Evolutionary conservation across 352 stramenopile genomes (phyloP).

Genomic region (Pythium vanterpoolii): DNA sequence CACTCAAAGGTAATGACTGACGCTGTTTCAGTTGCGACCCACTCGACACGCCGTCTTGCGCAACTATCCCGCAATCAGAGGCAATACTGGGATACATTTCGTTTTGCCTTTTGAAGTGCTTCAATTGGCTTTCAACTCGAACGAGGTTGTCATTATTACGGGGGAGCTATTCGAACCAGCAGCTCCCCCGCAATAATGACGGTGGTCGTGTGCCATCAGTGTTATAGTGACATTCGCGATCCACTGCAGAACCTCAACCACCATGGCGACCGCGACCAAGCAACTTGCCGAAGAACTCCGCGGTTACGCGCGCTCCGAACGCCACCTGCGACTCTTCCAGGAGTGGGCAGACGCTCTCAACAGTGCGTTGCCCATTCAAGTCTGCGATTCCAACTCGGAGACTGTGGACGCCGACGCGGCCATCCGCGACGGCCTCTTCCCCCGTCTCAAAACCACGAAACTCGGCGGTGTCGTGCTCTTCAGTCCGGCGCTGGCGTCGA

Average conservation of each 20-base stretch:
- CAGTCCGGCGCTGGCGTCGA: slow-evolving; percentile 63
- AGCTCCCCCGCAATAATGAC: too few relatives aligned
- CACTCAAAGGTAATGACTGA: too few relatives aligned
- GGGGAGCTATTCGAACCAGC: too few relatives aligned
- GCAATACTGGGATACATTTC: too few relatives aligned
- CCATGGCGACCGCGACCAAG: slow-evolving; percentile 27
- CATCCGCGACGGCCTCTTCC: slow-evolving; percentile 39
- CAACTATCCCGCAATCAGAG: too few relatives aligned
- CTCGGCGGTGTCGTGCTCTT: slow-evolving; percentile 77
- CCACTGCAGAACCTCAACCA: background rate
- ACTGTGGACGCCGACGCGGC: slow-evolving; percentile 23
- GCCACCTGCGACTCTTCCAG: slow-evolving; percentile 64
- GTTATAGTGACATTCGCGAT: background rate
- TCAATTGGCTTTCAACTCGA: too few relatives aligned
- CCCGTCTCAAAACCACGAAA: slow-evolving; percentile 50
- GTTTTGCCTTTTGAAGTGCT: too few relatives aligned
- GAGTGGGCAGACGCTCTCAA: slow-evolving; percentile 44
- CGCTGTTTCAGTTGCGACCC: too few relatives aligned
- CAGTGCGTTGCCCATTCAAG: slow-evolving; percentile 20
- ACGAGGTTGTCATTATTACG: too few relatives aligned
- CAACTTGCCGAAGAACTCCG: slow-evolving; percentile 67
- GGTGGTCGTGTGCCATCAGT: too few relatives aligned
- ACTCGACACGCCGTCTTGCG: too few relatives aligned
- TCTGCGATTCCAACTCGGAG: slow-evolving; percentile 15
- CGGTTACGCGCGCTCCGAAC: slow-evolving; percentile 73